Percentiles rank a stretch among this genome's conserved stretches.
These are phyloP conservation scores for Trametes punicea DNA, from an alignment of 768 basidiomycete genomes.

Conservation along the genomic window DNA sequence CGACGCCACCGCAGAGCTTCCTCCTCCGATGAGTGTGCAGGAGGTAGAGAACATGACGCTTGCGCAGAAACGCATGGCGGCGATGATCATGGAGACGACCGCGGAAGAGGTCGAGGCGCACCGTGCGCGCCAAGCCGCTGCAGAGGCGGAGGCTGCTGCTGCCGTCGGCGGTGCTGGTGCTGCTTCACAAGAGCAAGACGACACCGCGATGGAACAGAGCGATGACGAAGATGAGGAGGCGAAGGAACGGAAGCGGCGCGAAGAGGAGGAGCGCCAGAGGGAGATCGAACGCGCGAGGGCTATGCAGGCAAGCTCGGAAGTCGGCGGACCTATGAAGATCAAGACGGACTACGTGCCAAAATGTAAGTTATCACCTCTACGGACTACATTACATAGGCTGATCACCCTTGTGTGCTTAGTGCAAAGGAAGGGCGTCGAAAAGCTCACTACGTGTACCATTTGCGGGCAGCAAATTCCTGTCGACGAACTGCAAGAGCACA, in stretches of 20 bases:
- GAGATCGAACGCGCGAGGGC: conserved; percentile 77
- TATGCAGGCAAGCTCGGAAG: conserved; percentile 75
- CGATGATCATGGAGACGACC: conserved; percentile 96
- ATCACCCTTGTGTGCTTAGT: conserved; percentile 39
- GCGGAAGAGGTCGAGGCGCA: conserved; percentile 83
- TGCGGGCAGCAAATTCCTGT: conserved; percentile 96
- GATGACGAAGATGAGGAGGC: conserved; percentile 72
- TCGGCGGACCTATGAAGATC: conserved; percentile 86
- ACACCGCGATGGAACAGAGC: conserved; percentile 77
- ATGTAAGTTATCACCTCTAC: conserved; percentile 45
- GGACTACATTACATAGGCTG: not conserved
- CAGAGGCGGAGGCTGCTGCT: conserved; percentile 79
- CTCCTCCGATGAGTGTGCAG: conserved; percentile 93
- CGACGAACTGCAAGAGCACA: conserved; percentile 94
- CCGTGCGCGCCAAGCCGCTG: conserved; percentile 77
- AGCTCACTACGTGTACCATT: conserved; percentile 85
- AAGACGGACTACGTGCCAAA: conserved; percentile 95
- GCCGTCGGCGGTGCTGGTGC: conserved; percentile 66
- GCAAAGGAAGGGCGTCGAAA: conserved; percentile 61
- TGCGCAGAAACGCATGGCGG: conserved; percentile 96
- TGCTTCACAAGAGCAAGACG: conserved; percentile 48
- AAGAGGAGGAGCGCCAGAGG: conserved; percentile 66
- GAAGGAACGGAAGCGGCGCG: conserved; percentile 57
- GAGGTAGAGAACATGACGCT: conserved; percentile 96
- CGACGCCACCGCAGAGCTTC: conserved; percentile 87